These are phyloP conservation scores for Orbilia oligospora DNA, from an alignment of 2,329 filamentous ascomycete species.

Conservation along the genomic window DNA sequence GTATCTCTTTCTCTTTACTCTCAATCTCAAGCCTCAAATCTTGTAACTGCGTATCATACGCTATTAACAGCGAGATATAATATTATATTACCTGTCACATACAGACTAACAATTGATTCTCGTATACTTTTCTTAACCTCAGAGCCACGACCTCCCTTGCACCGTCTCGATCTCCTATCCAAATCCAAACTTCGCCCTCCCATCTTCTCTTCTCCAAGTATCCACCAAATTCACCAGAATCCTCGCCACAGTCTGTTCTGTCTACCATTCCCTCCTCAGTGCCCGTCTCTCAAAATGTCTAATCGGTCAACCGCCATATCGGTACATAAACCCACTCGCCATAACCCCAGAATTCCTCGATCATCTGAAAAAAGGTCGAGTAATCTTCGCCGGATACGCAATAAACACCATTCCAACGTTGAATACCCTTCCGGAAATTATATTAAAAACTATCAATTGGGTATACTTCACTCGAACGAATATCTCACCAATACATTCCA, in stretches of 20 bases:
- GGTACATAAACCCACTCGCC: constrained; percentile 14
- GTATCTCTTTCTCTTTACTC: not conserved
- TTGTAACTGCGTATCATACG: no score
- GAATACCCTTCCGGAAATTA: not conserved
- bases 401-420: constrained; percentile 18
- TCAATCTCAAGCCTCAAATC: not conserved
- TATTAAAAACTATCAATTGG: not conserved
- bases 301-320: constrained; percentile 1
- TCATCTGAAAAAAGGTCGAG: constrained; percentile 7
- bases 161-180: constrained; percentile 7
- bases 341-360: constrained; percentile 34
- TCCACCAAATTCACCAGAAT: not conserved
- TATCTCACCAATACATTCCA: not conserved
- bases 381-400: constrained; percentile 31
- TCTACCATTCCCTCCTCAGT: constrained; percentile 7
- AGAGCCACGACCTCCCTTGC: constrained; percentile 18
- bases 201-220: not conserved
- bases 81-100: no score
- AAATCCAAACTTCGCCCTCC: not conserved
- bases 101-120: constrained; percentile 5
- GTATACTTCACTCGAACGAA: constrained; percentile 30
- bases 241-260: not conserved
- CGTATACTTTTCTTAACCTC: not conserved
- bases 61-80: not conserved
- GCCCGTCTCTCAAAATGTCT: constrained; percentile 19